Evolutionary conservation across 805 yeast species (phyloP), one percentile per base, ranked within the genome.

Genomic region (Hanseniaspora taiwanica): DNA sequence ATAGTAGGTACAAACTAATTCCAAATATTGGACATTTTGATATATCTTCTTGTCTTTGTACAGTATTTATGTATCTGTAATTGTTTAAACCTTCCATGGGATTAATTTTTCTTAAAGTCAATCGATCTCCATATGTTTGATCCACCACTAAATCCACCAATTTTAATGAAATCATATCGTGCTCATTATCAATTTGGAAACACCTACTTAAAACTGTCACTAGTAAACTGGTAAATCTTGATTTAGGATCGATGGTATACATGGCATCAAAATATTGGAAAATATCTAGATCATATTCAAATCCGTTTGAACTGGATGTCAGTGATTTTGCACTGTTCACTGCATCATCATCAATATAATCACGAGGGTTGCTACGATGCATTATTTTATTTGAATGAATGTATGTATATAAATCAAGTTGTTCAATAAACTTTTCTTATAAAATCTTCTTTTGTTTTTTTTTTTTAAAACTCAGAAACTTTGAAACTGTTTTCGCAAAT

Each of bases 1-100:
- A 49, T n/a, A 55, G 49, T 37, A 56, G 56, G 42, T 56, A 57
- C 8, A 56, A 47, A 9, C 61, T 54, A 33, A 57, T 32, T 10
- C 58, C 55, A 42, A 57, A 57, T 12, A 58, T 49, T 3, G 63
- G 63, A 40, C 63, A 58, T 35, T 50, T 47, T 3, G 60, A 47
- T 18, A 58, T 49, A 39, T 56, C 54, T 17, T 46, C 45, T 46
- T 56, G 55, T 42, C 63, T 51, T 18, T 57, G 46, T 4, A 57
- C 47, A 1, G 62, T 58, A 42, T 58, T 58, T 44, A 52, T 57
- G 40, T 56, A 58, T 36, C 53, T 51, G 39, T 58, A 58, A 12
- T 33, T 33, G 3, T 57, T 50, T 33, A 46, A 47, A 33, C 43
- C 48, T 17, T 53, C 42, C 14, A 40, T 41, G n/a, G 54, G 57